A percentile compares a stretch with the other conserved stretches of the same genome.
These are phyloP conservation scores for Rhytidhysteron rufulum DNA, from an alignment of 2,329 filamentous ascomycete species.

Conservation along the genomic window DNA sequence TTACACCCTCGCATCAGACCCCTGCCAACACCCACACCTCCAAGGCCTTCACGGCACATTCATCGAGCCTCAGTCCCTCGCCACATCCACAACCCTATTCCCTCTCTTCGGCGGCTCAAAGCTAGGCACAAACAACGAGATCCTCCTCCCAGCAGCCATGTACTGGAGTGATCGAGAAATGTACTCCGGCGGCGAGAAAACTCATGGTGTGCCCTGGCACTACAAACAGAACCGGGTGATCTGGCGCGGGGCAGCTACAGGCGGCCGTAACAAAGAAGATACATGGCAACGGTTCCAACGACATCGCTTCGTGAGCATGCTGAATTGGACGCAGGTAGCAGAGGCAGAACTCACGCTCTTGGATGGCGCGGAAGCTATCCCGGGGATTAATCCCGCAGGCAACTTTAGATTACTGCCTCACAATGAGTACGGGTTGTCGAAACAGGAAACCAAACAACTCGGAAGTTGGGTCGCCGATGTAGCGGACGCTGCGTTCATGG, in stretches of 20 bases:
- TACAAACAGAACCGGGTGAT: slow-evolving; percentile 37
- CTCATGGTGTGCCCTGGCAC: slow-evolving; percentile 37
- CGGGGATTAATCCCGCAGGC: slow-evolving; percentile 18
- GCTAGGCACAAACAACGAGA: slow-evolving; percentile 47
- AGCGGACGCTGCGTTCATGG: slow-evolving; percentile 36
- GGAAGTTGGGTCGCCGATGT: slow-evolving; percentile 30
- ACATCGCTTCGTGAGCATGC: slow-evolving; percentile 69
- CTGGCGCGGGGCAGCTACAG: slow-evolving; percentile 46
- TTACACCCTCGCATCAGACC: slow-evolving; percentile 39
- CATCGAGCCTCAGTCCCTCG: slow-evolving; percentile 41
- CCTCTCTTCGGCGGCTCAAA: slow-evolving; percentile 49
- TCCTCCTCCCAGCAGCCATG: slow-evolving; percentile 45
- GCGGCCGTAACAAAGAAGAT: slow-evolving; percentile 41
- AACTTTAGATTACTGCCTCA: slow-evolving; percentile 36
- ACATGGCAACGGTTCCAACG: slow-evolving; percentile 71
- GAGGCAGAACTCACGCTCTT: slow-evolving; percentile 43
- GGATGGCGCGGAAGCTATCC: slow-evolving; percentile 40
- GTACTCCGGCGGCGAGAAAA: slow-evolving; percentile 33
- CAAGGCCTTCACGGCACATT: slow-evolving; percentile 44
- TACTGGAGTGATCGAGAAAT: slow-evolving; percentile 43
- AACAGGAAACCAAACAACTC: neutral
- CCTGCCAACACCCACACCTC: slow-evolving; percentile 42
- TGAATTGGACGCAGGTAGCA: slow-evolving; percentile 59
- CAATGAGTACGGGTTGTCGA: neutral
- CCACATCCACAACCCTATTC: slow-evolving; percentile 39